phyloP scores from a whole-genome alignment of 2,329 filamentous ascomycete genomes.

The Aspergillus hortae region DNA sequence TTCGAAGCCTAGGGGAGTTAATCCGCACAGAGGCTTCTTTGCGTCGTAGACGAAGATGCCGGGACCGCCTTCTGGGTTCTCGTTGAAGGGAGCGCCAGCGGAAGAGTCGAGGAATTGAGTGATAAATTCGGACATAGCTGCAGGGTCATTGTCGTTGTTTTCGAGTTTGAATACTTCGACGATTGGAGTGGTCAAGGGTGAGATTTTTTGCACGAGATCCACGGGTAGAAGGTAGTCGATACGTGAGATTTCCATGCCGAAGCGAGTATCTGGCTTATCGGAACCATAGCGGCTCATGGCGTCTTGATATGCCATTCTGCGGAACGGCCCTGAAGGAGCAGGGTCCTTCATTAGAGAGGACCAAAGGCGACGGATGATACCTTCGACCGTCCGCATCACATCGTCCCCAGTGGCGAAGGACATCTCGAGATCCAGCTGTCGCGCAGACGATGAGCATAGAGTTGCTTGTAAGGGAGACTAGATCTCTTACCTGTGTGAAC shows the following conservation, averaged over 20 bases:
- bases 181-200: slow-evolving; percentile 61
- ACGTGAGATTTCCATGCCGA: slow-evolving; percentile 63
- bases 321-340: slow-evolving; percentile 48
- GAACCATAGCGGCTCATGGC: slow-evolving; percentile 79
- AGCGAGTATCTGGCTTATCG: slow-evolving; percentile 88
- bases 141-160: slow-evolving; percentile 45
- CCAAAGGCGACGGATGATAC: slow-evolving; percentile 57
- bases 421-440: slow-evolving; percentile 87
- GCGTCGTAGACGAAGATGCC: slow-evolving; percentile 74
- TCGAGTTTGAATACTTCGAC: slow-evolving; percentile 71
- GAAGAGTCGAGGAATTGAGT: slow-evolving; percentile 67
- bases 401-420: slow-evolving; percentile 71
- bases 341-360: slow-evolving; percentile 44
- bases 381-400: slow-evolving; percentile 60
- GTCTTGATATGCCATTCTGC: slow-evolving; percentile 65
- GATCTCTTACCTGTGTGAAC: slow-evolving; percentile 73
- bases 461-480: neutral
- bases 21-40: slow-evolving; percentile 68
- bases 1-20: slow-evolving; percentile 74
- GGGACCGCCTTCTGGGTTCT: slow-evolving; percentile 73
- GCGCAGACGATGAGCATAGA: neutral
- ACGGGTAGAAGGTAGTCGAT: slow-evolving; percentile 62
- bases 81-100: slow-evolving; percentile 54
- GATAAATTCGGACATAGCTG: slow-evolving; percentile 60
- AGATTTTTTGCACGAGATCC: slow-evolving; percentile 72